Evolutionary conservation across 768 basidiomycete genomes (phyloP), one percentile per base, ranked within the genome.

Genomic region (Terana coerulea): DNA sequence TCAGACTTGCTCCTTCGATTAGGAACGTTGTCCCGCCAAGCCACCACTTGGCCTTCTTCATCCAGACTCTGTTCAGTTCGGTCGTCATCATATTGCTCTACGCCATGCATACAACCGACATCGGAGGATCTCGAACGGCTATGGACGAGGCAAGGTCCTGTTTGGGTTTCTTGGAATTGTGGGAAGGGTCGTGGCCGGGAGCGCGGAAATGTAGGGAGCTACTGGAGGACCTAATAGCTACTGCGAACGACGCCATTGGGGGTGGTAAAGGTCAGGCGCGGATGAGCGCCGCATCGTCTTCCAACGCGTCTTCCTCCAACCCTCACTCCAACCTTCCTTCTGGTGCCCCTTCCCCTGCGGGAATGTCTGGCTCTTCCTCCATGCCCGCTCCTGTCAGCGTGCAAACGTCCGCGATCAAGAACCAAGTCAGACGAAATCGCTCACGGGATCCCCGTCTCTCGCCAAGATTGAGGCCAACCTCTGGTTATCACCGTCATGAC

Each of bases 171-270:
- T 71, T 93, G 49, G 84, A 84, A 62, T 80, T 82, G 5, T 90
- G 89, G 84, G 91, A 91, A 64, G 87, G 87, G 1, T 76, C 80
- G 50, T 93, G 91, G 91, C 91, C 91, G 19, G 91, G 91, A 14
- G 90, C 89, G 55, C 78, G 81, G 35, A 92, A 92, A 67, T 91
- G 91, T 74, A 91, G 84, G 67, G 89, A 91, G 61, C 68, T 91
- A 34, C 78, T 91, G 33, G 69, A 76, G 39, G 88, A 89, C 57
- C 72, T 90, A 45, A 77, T 80, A 28, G 82, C 70, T 36, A 90
- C 84, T 8, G 84, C 87, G 3, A 80, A 71, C 37, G 85, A 86
- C 50, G 87, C 86, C 26, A 82, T 89, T 41, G 69, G 60, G 50
- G 58, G 58, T 4, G 51, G 50, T 30, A 53, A 46, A 29, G 62